Percentiles rank a stretch among this genome's conserved stretches.
Evolutionary conservation across 129 eudicot species (phyloP).

Genomic region (Arctium lappa): DNA sequence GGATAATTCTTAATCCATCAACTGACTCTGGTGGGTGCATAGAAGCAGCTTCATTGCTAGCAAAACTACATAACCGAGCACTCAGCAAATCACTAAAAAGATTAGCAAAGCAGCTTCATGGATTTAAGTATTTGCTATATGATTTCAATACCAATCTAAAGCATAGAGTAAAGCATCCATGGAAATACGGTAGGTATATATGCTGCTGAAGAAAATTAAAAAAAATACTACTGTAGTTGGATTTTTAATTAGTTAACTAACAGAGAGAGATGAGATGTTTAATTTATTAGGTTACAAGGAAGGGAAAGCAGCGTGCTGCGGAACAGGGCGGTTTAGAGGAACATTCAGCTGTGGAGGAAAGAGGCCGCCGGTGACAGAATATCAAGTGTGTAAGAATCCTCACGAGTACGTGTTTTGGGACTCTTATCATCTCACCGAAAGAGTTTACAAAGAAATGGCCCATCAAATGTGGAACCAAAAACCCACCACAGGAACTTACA

Average conservation of each 20-base stretch:
- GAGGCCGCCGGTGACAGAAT: constrained; percentile 45
- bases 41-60: constrained; percentile 41
- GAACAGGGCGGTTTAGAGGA: constrained; percentile 63
- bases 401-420: constrained; percentile 59
- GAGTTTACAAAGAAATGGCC: constrained; percentile 38
- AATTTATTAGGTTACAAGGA: constrained; percentile 45
- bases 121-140: constrained; percentile 50
- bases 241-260: background rate
- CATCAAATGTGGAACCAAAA: constrained; percentile 46
- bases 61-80: constrained; percentile 47
- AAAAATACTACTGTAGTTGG: too few species aligned
- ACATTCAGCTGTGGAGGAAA: constrained; percentile 71
- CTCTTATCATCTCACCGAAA: constrained; percentile 51
- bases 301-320: constrained; percentile 76
- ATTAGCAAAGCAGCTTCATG: constrained; percentile 39
- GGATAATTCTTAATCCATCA: constrained; percentile 34
- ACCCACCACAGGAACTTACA: constrained; percentile 22
- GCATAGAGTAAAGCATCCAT: constrained; percentile 46
- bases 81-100: constrained; percentile 31
- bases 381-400: constrained; percentile 51
- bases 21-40: constrained; percentile 38
- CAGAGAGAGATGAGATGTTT: background rate
- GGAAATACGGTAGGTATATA: constrained; percentile 39
- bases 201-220: too few species aligned
- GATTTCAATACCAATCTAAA: constrained; percentile 39